These are phyloP conservation scores for Stagonosporopsis tanaceti DNA, from an alignment of 2,329 filamentous ascomycete genomes.

Conservation along the genomic window DNA sequence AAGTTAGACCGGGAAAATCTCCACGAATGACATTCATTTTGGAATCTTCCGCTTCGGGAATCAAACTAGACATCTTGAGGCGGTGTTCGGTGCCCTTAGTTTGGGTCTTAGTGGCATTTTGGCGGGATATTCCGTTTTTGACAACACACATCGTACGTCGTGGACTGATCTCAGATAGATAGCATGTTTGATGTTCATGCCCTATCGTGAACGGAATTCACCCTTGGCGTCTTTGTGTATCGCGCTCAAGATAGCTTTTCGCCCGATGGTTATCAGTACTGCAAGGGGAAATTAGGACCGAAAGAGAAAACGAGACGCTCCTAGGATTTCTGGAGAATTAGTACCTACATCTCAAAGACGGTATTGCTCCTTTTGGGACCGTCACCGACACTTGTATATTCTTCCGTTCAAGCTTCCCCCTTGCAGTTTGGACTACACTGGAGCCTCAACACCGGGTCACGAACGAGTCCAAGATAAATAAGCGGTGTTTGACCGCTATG, in stretches of 20 bases:
- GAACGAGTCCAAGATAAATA: too few species aligned
- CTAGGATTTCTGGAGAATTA: too few species aligned
- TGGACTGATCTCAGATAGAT: neutral
- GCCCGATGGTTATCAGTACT: too few species aligned
- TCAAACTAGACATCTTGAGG: neutral
- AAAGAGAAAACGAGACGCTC: too few species aligned
- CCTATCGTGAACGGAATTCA: neutral
- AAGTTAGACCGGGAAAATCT: neutral
- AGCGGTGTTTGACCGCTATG: too few species aligned
- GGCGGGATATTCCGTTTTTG: neutral
- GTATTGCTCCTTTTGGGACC: too few species aligned
- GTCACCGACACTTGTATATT: too few species aligned
- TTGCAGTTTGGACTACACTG: neutral
- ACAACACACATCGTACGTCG: neutral
- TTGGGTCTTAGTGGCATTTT: neutral
- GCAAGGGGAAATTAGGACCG: too few species aligned
- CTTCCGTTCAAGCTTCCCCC: too few species aligned
- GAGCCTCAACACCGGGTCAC: neutral
- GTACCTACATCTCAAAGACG: too few species aligned
- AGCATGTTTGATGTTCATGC: neutral
- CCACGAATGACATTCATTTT: neutral
- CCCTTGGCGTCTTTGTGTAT: neutral
- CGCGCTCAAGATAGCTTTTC: neutral
- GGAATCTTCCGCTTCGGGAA: neutral
- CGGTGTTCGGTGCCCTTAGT: neutral